phyloP scores from a whole-genome alignment of 148 eudicot species.

The Persicaria tinctoria region DNA sequence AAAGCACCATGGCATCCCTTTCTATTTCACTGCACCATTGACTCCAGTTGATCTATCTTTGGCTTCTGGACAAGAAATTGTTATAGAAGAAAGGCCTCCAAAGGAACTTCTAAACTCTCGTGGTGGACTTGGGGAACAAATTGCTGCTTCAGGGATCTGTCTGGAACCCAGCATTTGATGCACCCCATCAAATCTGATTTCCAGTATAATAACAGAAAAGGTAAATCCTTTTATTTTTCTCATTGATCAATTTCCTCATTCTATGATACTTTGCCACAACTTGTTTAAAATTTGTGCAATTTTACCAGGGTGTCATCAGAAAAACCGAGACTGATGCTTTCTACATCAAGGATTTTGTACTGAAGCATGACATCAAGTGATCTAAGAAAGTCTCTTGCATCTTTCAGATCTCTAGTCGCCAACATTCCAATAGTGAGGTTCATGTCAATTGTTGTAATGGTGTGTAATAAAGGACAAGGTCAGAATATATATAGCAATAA shows the following conservation, averaged over 20 bases:
- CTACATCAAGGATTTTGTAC: conserved; percentile 52
- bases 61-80: conserved; percentile 74
- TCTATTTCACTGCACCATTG: conserved; percentile 90
- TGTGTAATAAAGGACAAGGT: not conserved
- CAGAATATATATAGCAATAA: not conserved
- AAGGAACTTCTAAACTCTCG: conserved; percentile 56
- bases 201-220: conserved; percentile 86
- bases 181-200: conserved; percentile 70
- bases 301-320: conserved; percentile 68
- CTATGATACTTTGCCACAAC: not conserved
- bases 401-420: not conserved
- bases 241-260: not conserved
- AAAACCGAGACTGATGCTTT: conserved; percentile 45
- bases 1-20: conserved; percentile 67
- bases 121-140: conserved; percentile 94
- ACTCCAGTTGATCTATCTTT: conserved; percentile 77
- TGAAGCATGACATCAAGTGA: conserved; percentile 10
- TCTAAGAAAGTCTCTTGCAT: not conserved
- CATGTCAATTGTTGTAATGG: not conserved
- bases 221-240: conserved; percentile 27
- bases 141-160: conserved; percentile 96
- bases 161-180: conserved; percentile 99
- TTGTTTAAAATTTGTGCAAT: not conserved
- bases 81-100: too few species aligned
- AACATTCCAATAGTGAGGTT: not conserved